These are phyloP conservation scores for Dillenia turbinata DNA, from an alignment of 164 flowering plant species.

Conservation along the genomic window DNA sequence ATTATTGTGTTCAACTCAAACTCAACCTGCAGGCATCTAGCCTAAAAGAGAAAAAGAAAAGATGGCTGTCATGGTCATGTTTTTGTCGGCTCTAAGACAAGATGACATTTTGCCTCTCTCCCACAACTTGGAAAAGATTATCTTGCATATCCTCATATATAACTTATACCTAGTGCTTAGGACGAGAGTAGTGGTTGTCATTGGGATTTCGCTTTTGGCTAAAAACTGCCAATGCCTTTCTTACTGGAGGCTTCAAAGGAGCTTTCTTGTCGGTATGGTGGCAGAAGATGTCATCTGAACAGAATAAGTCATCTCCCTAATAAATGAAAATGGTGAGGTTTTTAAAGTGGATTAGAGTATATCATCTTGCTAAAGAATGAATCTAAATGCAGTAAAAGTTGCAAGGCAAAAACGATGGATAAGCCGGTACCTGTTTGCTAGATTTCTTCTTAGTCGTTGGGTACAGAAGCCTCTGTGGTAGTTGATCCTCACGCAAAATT, in stretches of 20 bases:
- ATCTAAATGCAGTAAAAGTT: not conserved
- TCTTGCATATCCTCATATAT: not conserved
- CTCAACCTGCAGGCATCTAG: no score
- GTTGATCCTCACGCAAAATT: constrained; percentile 91
- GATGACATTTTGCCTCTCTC: no score
- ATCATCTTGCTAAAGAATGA: not conserved
- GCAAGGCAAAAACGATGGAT: not conserved
- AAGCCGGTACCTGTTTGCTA: constrained; percentile 42
- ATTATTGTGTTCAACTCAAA: no score
- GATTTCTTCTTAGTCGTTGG: constrained; percentile 77
- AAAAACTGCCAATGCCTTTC: constrained; percentile 70
- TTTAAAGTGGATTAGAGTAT: not conserved
- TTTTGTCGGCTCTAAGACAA: no score
- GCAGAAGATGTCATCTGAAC: constrained; percentile 40
- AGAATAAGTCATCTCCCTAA: constrained; percentile 54
- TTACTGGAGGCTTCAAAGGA: constrained; percentile 66
- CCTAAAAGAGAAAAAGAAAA: no score
- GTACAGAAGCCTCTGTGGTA: constrained; percentile 72
- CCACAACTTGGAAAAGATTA: no score
- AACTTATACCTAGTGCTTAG: constrained; percentile 25
- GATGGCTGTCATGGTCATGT: no score
- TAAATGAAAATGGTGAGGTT: not conserved
- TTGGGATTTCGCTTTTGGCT: constrained; percentile 79
- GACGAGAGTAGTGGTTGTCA: constrained; percentile 73
- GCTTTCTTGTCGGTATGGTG: constrained; percentile 52